A percentile compares a stretch with the other conserved stretches of the same genome.
Evolutionary conservation across 257 asterid species (phyloP).

Genomic region (Penstemon davidsonii): DNA sequence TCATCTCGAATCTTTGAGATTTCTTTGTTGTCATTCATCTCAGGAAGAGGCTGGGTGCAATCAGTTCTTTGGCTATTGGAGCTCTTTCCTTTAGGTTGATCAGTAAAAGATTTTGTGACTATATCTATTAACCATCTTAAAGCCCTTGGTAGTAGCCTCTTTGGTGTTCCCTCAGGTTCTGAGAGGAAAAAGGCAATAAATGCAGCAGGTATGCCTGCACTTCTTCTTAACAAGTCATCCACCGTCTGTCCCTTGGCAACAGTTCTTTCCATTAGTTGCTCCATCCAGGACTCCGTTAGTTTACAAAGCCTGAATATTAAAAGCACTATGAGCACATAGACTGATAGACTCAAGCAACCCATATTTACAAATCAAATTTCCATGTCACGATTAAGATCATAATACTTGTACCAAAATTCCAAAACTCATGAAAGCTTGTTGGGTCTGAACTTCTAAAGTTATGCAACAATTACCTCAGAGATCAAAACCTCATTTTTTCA

Average conservation of each 20-base stretch:
- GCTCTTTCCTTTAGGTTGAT: slow-evolving; percentile 43
- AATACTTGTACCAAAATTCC: background rate
- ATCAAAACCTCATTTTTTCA: slow-evolving; percentile 10
- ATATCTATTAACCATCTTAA: slow-evolving; percentile 76
- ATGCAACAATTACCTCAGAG: slow-evolving; percentile 19
- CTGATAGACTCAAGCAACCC: slow-evolving; percentile 9
- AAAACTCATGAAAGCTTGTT: slow-evolving; percentile 14
- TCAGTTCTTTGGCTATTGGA: slow-evolving; percentile 28
- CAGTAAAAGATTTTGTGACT: slow-evolving; percentile 52
- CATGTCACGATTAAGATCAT: slow-evolving; percentile 18
- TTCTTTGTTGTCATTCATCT: slow-evolving; percentile 39
- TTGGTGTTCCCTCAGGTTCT: slow-evolving; percentile 97
- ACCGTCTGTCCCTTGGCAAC: slow-evolving; percentile 92
- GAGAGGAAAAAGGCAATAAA: slow-evolving; percentile 91
- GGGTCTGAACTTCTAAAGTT: slow-evolving; percentile 3
- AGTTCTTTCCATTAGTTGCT: slow-evolving; percentile 88
- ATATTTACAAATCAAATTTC: slow-evolving; percentile 9
- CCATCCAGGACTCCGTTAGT: slow-evolving; percentile 93
- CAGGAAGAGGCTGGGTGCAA: slow-evolving; percentile 32
- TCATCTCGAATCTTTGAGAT: slow-evolving; percentile 82
- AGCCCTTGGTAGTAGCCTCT: slow-evolving; percentile 87
- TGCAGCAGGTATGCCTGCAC: slow-evolving; percentile 99
- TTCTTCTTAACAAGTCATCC: slow-evolving; percentile 92
- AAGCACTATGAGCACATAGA: slow-evolving; percentile 33
- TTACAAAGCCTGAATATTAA: slow-evolving; percentile 70